phyloP scores from a whole-genome alignment of 495 filamentous ascomycete genomes.

The Copromyces sp. region DNA sequence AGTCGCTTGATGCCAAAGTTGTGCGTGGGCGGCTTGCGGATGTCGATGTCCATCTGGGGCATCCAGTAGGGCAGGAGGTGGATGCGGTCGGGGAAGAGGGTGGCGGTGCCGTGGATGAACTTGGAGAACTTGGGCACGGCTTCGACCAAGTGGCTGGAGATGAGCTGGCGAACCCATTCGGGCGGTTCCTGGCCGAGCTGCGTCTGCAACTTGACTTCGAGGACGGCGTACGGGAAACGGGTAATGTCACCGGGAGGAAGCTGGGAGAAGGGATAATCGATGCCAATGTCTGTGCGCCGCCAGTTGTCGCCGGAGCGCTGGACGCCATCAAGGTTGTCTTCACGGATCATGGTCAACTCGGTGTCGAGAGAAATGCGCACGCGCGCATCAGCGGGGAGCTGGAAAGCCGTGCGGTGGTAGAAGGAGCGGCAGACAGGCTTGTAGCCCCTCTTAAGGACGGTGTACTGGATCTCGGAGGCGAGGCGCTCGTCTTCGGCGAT shows the following conservation, averaged over 20 bases:
- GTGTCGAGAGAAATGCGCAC: constrained; percentile 97
- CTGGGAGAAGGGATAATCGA: constrained; percentile 90
- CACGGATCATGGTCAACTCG: constrained; percentile 84
- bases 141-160: constrained; percentile 87
- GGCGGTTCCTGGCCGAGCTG: constrained; percentile 95
- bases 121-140: constrained; percentile 99
- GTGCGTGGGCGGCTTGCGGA: constrained; percentile 80
- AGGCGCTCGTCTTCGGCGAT: constrained; percentile 85
- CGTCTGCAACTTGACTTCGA: constrained; percentile 97
- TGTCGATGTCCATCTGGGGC: constrained; percentile 96
- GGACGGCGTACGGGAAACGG: constrained; percentile 88
- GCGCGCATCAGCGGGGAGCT: constrained; percentile 89
- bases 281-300: constrained; percentile 95
- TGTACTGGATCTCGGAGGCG: constrained; percentile 87
- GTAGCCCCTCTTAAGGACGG: constrained; percentile 71
- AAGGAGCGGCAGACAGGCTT: constrained; percentile 84
- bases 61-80: constrained; percentile 92
- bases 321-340: constrained; percentile 85
- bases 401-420: constrained; percentile 96
- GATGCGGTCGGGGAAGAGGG: constrained; percentile 77
- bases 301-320: constrained; percentile 77
- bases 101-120: constrained; percentile 92
- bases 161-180: constrained; percentile 89
- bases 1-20: constrained; percentile 82
- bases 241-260: constrained; percentile 75